phyloP scores from a whole-genome alignment of 2,329 filamentous ascomycete genomes.

The Thielaviopsis ethacetica region DNA sequence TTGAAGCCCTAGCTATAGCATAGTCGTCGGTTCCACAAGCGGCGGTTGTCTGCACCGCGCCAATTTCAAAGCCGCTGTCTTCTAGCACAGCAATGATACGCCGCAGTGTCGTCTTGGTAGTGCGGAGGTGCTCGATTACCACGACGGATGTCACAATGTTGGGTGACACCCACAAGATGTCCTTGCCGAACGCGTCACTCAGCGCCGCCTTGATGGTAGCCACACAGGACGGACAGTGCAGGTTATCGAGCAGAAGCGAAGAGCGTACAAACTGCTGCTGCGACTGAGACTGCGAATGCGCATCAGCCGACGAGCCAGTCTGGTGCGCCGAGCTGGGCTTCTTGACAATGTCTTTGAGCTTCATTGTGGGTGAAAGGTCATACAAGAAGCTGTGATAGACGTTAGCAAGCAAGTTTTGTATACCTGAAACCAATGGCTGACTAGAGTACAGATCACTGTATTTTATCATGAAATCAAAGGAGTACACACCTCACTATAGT shows the following conservation, averaged over 20 bases:
- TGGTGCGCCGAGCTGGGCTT: not conserved
- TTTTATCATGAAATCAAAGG: too few species aligned
- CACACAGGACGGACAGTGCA: constrained; percentile 66
- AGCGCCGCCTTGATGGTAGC: constrained; percentile 46
- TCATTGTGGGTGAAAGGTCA: not conserved
- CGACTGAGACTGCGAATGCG: not conserved
- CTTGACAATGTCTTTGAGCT: not conserved
- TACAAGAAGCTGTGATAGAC: not conserved
- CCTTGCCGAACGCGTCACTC: constrained; percentile 27
- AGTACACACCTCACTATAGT: not conserved
- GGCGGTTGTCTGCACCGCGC: constrained; percentile 23
- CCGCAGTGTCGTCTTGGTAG: constrained; percentile 26
- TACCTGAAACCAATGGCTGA: not conserved
- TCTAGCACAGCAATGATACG: constrained; percentile 32
- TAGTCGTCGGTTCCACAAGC: constrained; percentile 17
- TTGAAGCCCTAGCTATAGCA: not conserved
- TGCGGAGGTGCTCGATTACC: constrained; percentile 37
- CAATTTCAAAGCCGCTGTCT: constrained; percentile 38
- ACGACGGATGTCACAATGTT: constrained; percentile 58
- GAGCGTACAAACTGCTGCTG: constrained; percentile 5
- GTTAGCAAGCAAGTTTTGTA: not conserved
- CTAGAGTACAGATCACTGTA: not conserved
- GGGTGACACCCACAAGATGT: constrained; percentile 43
- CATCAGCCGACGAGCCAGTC: not conserved
- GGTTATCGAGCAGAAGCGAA: constrained; percentile 45